Base-by-base conservation (phyloP, 139 green algal species). In the Gonium pectorale region DNA sequence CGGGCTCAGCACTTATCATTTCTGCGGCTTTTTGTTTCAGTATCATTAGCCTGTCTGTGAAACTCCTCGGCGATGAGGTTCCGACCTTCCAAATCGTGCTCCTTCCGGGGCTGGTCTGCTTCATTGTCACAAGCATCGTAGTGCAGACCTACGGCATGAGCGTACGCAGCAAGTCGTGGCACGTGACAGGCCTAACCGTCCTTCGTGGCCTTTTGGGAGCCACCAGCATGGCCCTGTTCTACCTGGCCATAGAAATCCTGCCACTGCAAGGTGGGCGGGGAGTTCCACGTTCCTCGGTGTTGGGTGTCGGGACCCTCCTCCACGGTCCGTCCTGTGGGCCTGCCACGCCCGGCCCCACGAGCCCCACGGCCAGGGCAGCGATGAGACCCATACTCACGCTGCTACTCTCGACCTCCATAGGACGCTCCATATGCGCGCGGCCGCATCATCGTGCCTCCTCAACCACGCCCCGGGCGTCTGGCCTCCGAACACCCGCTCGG, bases 161-260 rank as follows among this genome's bases (percentile, higher is more conserved):
- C 19, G 33, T 73, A 21, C 60, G 44, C 37, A 70, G 38, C 44
- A 56, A 56, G 43, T 78, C 79, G 0, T 59, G 37, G 49, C 46
- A 35, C 29, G 41, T 85, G 7, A 11, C 49, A 2, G 49, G 35
- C 0, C 62, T 86, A 2, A 79, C 62, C 0, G 27, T 86, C 26
- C 40, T 87, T 2, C 87, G 89, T 5, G 89, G 80, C 1, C 69
- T 88, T 27, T 54, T 89, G 3, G 89, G 89, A 2, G 81, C 85
- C 35, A 62, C 83, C 3, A 69, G 74, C 13, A 90, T 92, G 60
- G 54, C 41, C 5, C 68, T 87, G 31, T 92, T 90, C 49, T 94
- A 92, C 64, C 21, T 89, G 0, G 85, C 69, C 26, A 70, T 93
- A 4, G 43, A 81, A 19, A n/a, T 74, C 17, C 62, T 83, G 63